Conservation (phyloP, 352 stramenopile species). For the Pythium coloratum region DNA sequence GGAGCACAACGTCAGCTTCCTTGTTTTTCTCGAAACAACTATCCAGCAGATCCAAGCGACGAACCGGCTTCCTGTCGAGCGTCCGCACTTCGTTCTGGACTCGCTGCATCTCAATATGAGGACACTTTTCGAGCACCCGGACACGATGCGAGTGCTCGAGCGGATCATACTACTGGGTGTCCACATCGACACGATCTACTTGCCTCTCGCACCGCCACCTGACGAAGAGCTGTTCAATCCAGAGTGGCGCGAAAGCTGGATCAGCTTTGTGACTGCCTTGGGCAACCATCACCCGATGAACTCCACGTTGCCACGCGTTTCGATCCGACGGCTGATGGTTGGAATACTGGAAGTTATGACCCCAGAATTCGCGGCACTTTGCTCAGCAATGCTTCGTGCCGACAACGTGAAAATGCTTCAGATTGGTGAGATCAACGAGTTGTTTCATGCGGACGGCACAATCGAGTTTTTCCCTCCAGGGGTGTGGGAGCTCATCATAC, state of each 20-base stretch:
- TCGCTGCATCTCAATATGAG: slow-evolving; percentile 2
- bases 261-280: slow-evolving; percentile 5
- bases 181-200: background rate
- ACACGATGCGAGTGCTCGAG: background rate
- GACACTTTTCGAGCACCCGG: background rate
- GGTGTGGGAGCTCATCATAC: background rate
- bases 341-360: background rate
- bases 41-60: slow-evolving; percentile 3
- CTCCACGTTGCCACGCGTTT: background rate
- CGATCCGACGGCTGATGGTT: background rate
- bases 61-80: background rate
- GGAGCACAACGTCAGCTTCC: background rate
- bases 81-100: background rate
- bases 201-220: background rate
- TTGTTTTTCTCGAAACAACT: background rate
- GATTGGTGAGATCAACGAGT: background rate
- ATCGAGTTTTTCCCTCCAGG: background rate
- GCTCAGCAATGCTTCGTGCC: background rate
- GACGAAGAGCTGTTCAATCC: background rate
- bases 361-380: background rate
- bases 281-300: background rate
- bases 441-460: background rate
- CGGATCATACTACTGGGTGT: slow-evolving; percentile 9
- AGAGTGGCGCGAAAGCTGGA: slow-evolving; percentile 4
- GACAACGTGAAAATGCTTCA: background rate